Evolutionary conservation across 2,329 filamentous ascomycete species (phyloP).

Genomic region (Magnaporthales sp.): DNA sequence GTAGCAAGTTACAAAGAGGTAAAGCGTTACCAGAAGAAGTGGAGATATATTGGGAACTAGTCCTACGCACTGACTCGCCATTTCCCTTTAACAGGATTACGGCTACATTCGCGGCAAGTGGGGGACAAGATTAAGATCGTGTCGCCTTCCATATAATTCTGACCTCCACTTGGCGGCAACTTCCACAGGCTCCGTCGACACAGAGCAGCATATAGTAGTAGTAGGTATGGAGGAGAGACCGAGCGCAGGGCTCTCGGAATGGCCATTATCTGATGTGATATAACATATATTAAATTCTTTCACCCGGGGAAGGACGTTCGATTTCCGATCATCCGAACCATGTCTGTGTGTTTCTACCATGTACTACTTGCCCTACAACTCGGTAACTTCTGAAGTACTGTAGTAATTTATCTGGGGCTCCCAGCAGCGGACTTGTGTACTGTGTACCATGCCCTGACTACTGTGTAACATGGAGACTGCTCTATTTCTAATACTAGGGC

Average conservation of each 20-base stretch:
- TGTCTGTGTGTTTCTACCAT: background rate
- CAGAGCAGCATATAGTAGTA: background rate
- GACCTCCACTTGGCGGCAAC: too few relatives aligned
- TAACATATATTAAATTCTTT: background rate
- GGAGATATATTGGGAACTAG: background rate
- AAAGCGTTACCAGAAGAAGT: background rate
- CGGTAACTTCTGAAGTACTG: too few relatives aligned
- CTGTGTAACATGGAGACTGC: too few relatives aligned
- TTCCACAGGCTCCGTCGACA: background rate
- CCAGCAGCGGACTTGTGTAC: too few relatives aligned
- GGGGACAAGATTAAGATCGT: too few relatives aligned
- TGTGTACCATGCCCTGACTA: too few relatives aligned
- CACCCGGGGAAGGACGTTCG: background rate
- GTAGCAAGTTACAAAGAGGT: background rate
- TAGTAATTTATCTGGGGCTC: too few relatives aligned
- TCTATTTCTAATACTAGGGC: too few relatives aligned
- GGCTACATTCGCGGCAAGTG: too few relatives aligned
- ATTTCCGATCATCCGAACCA: background rate
- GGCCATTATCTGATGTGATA: background rate
- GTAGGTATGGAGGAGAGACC: background rate
- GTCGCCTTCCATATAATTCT: too few relatives aligned
- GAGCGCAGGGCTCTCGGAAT: background rate
- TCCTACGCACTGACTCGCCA: background rate
- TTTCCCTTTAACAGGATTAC: background rate
- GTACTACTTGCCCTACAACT: too few relatives aligned